Percentiles rank a stretch among this genome's conserved stretches.
Evolutionary conservation across 192 early-diverging fungal genomes (phyloP).

Genomic region (Backusella liffmaniae): DNA sequence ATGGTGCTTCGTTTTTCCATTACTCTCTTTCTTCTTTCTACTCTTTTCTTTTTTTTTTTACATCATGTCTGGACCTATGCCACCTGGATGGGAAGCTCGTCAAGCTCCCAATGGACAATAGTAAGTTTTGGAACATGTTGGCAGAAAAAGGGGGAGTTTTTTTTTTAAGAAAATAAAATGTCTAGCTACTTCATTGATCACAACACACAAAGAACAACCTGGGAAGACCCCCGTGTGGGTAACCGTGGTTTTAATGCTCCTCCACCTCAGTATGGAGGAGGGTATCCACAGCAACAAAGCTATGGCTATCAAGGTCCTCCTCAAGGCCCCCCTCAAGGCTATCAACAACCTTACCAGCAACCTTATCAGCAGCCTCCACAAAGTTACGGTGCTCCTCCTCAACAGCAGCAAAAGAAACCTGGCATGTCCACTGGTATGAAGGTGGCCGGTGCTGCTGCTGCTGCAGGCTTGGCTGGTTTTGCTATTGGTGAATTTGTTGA

Average conservation of each 20-base stretch:
- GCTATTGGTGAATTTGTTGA: constrained; percentile 32
- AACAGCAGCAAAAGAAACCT: neutral
- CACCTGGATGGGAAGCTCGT: constrained; percentile 28
- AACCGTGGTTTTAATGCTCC: neutral
- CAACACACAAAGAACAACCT: constrained; percentile 26
- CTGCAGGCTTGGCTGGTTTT: constrained; percentile 30
- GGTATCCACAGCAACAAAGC: neutral
- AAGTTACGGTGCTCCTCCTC: constrained; percentile 17
- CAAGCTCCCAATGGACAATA: constrained; percentile 20
- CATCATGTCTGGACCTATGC: constrained; percentile 9
- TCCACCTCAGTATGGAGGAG: constrained; percentile 1
- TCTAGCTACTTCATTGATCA: constrained; percentile 33
- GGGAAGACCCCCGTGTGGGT: constrained; percentile 30
- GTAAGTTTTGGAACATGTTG: neutral
- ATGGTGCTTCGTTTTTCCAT: neutral
- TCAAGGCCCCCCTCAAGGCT: neutral
- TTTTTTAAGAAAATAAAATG: neutral
- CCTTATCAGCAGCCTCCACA: constrained; percentile 9
- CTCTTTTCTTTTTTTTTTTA: neutral
- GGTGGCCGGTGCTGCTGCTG: constrained; percentile 28
- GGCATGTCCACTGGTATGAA: constrained; percentile 27
- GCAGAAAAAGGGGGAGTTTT: too few species aligned
- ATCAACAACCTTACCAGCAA: constrained; percentile 1
- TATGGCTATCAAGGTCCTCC: neutral
- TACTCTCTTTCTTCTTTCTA: neutral